Conservation (phyloP, 495 filamentous ascomycete species). For the Penicillium pulvis region DNA sequence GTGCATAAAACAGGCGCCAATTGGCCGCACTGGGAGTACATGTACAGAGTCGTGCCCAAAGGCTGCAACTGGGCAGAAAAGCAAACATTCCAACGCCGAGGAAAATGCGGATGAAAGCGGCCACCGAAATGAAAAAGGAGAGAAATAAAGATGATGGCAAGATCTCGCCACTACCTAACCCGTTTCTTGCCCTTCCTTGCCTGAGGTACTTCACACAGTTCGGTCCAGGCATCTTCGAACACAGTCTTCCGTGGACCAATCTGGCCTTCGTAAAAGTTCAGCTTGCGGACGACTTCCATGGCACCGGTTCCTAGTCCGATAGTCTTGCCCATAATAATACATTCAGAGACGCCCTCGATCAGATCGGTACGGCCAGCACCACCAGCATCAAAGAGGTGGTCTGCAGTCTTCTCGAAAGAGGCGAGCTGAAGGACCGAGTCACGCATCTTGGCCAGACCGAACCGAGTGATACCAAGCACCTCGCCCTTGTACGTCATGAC, state of each 20-base stretch:
- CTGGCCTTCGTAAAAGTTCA: slow-evolving; percentile 68
- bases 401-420: slow-evolving; percentile 97
- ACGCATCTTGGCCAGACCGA: slow-evolving; percentile 95
- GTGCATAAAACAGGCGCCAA: slow-evolving; percentile 16
- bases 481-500: slow-evolving; percentile 99
- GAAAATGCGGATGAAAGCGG: slow-evolving; percentile 20
- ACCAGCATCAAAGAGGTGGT: slow-evolving; percentile 95
- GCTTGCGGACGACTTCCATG: slow-evolving; percentile 77
- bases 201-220: slow-evolving; percentile 34
- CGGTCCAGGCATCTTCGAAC: slow-evolving; percentile 77
- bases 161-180: slow-evolving; percentile 22
- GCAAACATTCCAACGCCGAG: slow-evolving; percentile 27
- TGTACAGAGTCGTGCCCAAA: slow-evolving; percentile 24
- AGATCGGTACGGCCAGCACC: slow-evolving; percentile 83
- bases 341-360: slow-evolving; percentile 92
- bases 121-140: not conserved
- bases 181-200: slow-evolving; percentile 26
- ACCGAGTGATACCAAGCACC: slow-evolving; percentile 95
- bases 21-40: slow-evolving; percentile 23
- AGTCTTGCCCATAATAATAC: slow-evolving; percentile 97
- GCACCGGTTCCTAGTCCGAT: slow-evolving; percentile 90
- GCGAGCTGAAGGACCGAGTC: slow-evolving; percentile 93
- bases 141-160: slow-evolving; percentile 3
- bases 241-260: slow-evolving; percentile 63
- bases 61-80: slow-evolving; percentile 11